These are phyloP conservation scores for Gnaphalium uliginosum DNA, from an alignment of 129 eudicot species.

Conservation along the genomic window DNA sequence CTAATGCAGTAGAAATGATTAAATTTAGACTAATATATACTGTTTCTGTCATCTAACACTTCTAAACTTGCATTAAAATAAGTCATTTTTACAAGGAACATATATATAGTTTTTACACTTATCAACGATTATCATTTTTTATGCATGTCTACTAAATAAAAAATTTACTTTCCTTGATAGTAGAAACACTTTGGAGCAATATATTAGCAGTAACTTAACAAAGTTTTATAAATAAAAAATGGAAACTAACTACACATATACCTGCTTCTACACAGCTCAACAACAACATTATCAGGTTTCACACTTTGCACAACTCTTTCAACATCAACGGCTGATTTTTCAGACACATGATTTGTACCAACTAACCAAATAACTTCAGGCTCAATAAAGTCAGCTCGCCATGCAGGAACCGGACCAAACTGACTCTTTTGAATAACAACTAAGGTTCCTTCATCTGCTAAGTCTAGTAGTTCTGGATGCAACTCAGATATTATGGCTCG, in stretches of 20 bases:
- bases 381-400: constrained; percentile 91
- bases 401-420: constrained; percentile 81
- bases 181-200: neutral
- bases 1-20: neutral
- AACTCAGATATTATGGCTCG: constrained; percentile 50
- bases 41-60: no score
- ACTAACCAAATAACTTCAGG: constrained; percentile 86
- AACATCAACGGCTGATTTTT: constrained; percentile 63
- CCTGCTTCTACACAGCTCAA: constrained; percentile 99
- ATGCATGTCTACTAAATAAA: no score
- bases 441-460: constrained; percentile 67
- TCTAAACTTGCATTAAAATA: no score
- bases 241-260: constrained; percentile 29
- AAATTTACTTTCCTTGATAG: no score
- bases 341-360: constrained; percentile 76
- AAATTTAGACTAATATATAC: neutral
- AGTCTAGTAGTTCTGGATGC: constrained; percentile 76
- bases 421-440: constrained; percentile 60
- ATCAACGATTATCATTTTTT: neutral
- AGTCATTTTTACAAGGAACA: neutral
- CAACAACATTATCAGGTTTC: constrained; percentile 89
- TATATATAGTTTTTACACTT: neutral
- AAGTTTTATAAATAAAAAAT: neutral
- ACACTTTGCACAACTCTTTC: constrained; percentile 73
- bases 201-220: neutral